phyloP scores from a whole-genome alignment of 768 basidiomycete species.

The Agaricus subrufescens region DNA sequence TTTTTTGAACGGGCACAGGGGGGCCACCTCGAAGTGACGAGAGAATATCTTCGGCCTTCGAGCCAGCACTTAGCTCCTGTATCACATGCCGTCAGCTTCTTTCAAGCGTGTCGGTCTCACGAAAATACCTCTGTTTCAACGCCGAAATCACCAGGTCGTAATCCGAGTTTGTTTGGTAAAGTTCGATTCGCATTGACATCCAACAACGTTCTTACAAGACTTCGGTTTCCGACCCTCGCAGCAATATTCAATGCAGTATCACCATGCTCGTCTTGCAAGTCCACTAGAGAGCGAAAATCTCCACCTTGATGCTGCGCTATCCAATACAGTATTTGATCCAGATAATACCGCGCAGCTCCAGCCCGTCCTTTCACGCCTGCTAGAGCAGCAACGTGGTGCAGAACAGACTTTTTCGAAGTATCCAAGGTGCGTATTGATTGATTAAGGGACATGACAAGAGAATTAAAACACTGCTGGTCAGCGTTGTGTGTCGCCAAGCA shows the following conservation, averaged over 20 bases:
- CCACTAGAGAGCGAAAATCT: slow-evolving; percentile 76
- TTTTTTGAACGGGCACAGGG: slow-evolving; percentile 78
- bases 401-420: slow-evolving; percentile 74
- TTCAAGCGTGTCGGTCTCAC: background rate
- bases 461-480: slow-evolving; percentile 71
- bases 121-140: slow-evolving; percentile 76
- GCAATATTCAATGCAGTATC: slow-evolving; percentile 96
- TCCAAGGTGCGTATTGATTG: slow-evolving; percentile 86
- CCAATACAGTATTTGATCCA: slow-evolving; percentile 85
- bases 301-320: slow-evolving; percentile 74
- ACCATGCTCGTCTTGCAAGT: slow-evolving; percentile 91
- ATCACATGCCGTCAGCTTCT: background rate
- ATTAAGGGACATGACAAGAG: slow-evolving; percentile 59
- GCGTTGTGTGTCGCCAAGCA: slow-evolving; percentile 85
- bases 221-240: slow-evolving; percentile 87
- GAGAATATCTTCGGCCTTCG: slow-evolving; percentile 76
- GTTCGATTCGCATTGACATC: slow-evolving; percentile 92
- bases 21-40: slow-evolving; percentile 70
- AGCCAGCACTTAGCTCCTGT: slow-evolving; percentile 67
- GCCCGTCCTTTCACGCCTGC: slow-evolving; percentile 91
- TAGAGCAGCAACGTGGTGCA: slow-evolving; percentile 89
- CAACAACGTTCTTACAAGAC: slow-evolving; percentile 78
- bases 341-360: slow-evolving; percentile 80
- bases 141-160: slow-evolving; percentile 93
- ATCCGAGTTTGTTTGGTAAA: slow-evolving; percentile 86